A percentile compares a stretch with the other conserved stretches of the same genome.
These are phyloP conservation scores for Melaleuca quinquenervia DNA, from an alignment of 345 rosid genomes.

Conservation along the genomic window DNA sequence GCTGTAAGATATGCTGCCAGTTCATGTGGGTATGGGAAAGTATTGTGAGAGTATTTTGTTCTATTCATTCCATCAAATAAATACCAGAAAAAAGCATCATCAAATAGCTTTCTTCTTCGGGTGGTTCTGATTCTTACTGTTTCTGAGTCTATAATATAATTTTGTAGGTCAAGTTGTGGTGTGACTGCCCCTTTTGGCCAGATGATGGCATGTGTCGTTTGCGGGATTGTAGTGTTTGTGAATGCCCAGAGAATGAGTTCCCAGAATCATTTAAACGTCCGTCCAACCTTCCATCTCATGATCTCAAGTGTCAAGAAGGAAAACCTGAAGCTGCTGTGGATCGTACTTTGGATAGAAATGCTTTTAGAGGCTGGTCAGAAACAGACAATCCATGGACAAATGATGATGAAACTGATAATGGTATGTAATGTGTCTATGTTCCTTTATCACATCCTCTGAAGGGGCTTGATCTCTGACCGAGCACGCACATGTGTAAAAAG, in stretches of 20 bases:
- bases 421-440: slow-evolving; percentile 16
- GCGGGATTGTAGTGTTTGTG: slow-evolving; percentile 95
- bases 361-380: slow-evolving; percentile 82
- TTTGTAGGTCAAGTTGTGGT: slow-evolving; percentile 81
- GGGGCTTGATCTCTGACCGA: not conserved
- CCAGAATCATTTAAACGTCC: slow-evolving; percentile 69
- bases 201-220: slow-evolving; percentile 94
- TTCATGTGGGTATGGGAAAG: not conserved
- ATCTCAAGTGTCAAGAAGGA: slow-evolving; percentile 85
- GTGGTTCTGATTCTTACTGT: not conserved
- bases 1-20: not conserved
- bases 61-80: not conserved
- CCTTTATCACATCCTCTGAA: not conserved
- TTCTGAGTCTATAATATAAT: not conserved
- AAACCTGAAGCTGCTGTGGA: slow-evolving; percentile 86
- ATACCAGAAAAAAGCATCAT: not conserved
- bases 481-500: not conserved
- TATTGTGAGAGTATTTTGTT: not conserved
- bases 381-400: slow-evolving; percentile 94
- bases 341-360: slow-evolving; percentile 63
- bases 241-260: slow-evolving; percentile 89
- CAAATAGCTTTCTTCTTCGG: not conserved
- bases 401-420: slow-evolving; percentile 92
- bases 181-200: slow-evolving; percentile 97
- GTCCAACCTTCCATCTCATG: slow-evolving; percentile 37